Percentiles rank a stretch among this genome's conserved stretches.
Conservation (phyloP, 1,139 yeast genomes). For the Suhomyces atakaporum region DNA sequence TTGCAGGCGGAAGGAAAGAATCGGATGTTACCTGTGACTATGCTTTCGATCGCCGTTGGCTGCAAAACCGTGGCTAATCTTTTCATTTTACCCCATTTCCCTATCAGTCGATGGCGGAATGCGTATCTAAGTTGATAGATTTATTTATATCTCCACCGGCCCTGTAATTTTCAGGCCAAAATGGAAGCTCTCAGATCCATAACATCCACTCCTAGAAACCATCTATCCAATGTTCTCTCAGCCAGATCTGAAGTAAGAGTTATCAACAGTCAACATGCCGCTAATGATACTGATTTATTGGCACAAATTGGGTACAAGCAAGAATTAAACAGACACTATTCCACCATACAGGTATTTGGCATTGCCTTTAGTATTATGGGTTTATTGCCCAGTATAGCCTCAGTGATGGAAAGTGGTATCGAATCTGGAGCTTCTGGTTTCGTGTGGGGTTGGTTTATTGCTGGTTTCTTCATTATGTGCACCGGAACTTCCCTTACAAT, state of each 20-base stretch:
- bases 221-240: conserved; percentile 11
- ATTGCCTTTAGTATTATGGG: conserved; percentile 59
- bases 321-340: conserved; percentile 48
- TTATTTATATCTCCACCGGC: background rate
- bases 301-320: conserved; percentile 58
- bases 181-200: conserved; percentile 10
- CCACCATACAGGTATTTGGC: conserved; percentile 54
- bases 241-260: conserved; percentile 9
- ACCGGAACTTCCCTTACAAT: conserved; percentile 68
- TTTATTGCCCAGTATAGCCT: conserved; percentile 48
- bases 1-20: too few relatives aligned
- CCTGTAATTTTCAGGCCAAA: background rate
- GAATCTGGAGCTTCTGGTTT: conserved; percentile 59
- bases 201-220: conserved; percentile 7
- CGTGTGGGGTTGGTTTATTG: conserved; percentile 73
- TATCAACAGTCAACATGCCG: conserved; percentile 29
- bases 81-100: too few relatives aligned
- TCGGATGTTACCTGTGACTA: too few relatives aligned
- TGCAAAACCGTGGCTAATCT: too few relatives aligned
- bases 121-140: background rate
- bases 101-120: too few relatives aligned
- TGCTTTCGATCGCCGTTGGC: too few relatives aligned
- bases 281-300: conserved; percentile 47
- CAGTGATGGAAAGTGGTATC: conserved; percentile 36
- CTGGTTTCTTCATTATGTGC: conserved; percentile 56